A percentile compares a stretch with the other conserved stretches of the same genome.
These are phyloP conservation scores for Pulveroboletus sp. DNA, from an alignment of 768 basidiomycete species.

Conservation along the genomic window DNA sequence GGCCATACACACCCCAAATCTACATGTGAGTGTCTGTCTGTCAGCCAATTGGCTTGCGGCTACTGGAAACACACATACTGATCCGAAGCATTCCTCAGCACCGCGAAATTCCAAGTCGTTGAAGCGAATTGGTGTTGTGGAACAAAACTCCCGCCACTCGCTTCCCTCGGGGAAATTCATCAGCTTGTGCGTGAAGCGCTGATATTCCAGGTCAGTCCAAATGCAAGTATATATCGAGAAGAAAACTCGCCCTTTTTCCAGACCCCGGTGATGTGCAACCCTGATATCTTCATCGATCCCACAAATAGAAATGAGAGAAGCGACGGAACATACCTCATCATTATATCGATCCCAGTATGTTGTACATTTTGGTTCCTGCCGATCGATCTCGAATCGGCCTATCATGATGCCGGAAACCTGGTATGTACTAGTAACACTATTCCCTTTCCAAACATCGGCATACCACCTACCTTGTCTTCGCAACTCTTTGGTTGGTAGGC, in stretches of 20 bases:
- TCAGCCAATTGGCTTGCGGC: too few relatives aligned
- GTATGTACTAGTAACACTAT: background rate
- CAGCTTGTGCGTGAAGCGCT: conserved; percentile 28
- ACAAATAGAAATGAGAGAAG: background rate
- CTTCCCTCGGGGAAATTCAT: conserved; percentile 21
- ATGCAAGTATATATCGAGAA: too few relatives aligned
- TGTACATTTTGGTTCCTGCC: conserved; percentile 26
- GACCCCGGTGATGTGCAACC: conserved; percentile 26
- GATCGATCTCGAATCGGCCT: conserved; percentile 26
- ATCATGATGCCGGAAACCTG: conserved; percentile 19
- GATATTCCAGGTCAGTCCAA: background rate
- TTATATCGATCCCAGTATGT: conserved; percentile 24
- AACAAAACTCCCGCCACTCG: conserved; percentile 34
- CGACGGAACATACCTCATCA: conserved; percentile 22
- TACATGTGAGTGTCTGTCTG: too few relatives aligned
- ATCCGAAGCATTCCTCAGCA: conserved; percentile 14
- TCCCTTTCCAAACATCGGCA: background rate
- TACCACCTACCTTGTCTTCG: conserved; percentile 19
- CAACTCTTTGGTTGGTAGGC: conserved; percentile 17
- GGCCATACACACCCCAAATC: conserved; percentile 21
- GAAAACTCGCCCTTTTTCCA: conserved; percentile 1
- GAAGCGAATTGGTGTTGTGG: conserved; percentile 30
- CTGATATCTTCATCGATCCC: conserved; percentile 7
- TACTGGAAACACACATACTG: conserved; percentile 14
- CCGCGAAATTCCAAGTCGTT: conserved; percentile 19